Conservation (phyloP, 495 filamentous ascomycete genomes). For the Mycothermus thermophilus region DNA sequence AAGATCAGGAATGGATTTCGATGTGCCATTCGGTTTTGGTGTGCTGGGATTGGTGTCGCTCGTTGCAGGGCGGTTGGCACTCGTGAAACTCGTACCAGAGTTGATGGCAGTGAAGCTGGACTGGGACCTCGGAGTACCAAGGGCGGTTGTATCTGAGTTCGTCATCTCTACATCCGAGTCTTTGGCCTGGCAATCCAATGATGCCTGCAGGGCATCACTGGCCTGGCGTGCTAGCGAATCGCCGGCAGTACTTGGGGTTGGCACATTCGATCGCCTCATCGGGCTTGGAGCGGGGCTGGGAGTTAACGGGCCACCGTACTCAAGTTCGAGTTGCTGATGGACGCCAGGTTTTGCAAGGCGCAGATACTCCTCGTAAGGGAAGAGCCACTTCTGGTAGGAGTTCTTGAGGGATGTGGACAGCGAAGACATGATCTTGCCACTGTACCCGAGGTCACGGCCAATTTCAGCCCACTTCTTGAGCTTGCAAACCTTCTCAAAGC, state of each 20-base stretch:
- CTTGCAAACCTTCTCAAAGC: conserved; percentile 93
- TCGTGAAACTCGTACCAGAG: conserved; percentile 57
- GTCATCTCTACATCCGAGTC: conserved; percentile 37
- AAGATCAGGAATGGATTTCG: conserved; percentile 48
- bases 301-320: conserved; percentile 86
- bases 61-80: conserved; percentile 45
- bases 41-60: conserved; percentile 27
- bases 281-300: conserved; percentile 83
- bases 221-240: conserved; percentile 61
- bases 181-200: conserved; percentile 39
- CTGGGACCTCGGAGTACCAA: conserved; percentile 26
- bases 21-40: conserved; percentile 35
- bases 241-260: conserved; percentile 49
- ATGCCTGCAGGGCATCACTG: conserved; percentile 51
- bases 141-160: conserved; percentile 37
- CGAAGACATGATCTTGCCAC: conserved; percentile 99
- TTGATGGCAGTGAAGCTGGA: conserved; percentile 69
- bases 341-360: conserved; percentile 89
- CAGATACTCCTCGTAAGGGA: conserved; percentile 93
- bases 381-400: conserved; percentile 90
- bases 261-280: conserved; percentile 59
- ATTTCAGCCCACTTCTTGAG: conserved; percentile 99
- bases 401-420: conserved; percentile 97
- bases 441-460: conserved; percentile 91
- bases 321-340: conserved; percentile 82